Base-by-base conservation (phyloP, 768 basidiomycete genomes). In the Crassisporium funariophilum region DNA sequence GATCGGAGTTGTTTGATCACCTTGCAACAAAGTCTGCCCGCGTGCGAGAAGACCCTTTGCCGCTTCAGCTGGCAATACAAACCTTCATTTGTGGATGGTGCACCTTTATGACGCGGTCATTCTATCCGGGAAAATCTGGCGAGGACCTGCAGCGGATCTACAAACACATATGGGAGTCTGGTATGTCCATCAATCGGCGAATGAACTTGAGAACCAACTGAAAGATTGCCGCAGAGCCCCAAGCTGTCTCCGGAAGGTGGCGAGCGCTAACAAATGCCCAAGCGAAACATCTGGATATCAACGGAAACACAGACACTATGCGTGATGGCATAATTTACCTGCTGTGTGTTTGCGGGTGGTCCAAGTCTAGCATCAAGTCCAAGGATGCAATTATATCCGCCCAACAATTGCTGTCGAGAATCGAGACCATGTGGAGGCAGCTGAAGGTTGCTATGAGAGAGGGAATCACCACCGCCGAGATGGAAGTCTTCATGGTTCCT, bases 221-320 rank as follows among this genome's bases (percentile, higher is more conserved):
- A 45, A 49, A 8, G 36, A 47, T 7, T 12, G 25, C 24, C 19
- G 31, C 41, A 76, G 77, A 79, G 52, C 57, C 63, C 4, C 77
- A 77, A 52, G 66, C 72, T 0, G 67, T 75, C 22, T 65, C 77
- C 13, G 80, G 77, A 35, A 67, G 74, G 27, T 82, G 79, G 79
- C 71, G 78, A 45, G 72, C 77, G 22, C 55, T 82, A 49, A 79
- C 79, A 2, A 56, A 44, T 24, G 20, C 39, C 4, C 46, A 56
- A 16, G 29, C 51, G 19, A 49, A 46, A 33, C 16, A 35, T 5
- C 24, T 54, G 13, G 41, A 49, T 24, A 48, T 47, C 27, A 35
- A 41, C 12, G 46, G 25, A 9, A 35, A 42, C 11, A 27, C 46
- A 9, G 44, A 58, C 20, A 15, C 40, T 4, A 22, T 49, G 22